Conservation (phyloP, 1,139 yeast species). For the Kluyveromyces sp. region DNA sequence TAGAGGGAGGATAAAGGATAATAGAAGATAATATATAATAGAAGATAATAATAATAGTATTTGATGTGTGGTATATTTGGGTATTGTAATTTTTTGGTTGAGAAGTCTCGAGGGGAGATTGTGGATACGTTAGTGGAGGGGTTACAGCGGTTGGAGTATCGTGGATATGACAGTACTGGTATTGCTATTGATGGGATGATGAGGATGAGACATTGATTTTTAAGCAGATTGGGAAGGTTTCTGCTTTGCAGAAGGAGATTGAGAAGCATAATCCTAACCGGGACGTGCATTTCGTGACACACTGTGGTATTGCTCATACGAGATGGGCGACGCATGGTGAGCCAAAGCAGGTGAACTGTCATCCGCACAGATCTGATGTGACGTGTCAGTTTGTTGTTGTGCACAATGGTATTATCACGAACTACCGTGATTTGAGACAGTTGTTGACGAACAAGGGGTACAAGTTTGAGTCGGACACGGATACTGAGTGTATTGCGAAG, state of each 20-base stretch:
- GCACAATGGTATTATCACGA: conserved; percentile 97
- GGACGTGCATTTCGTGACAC: conserved; percentile 63
- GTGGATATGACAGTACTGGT: conserved; percentile 98
- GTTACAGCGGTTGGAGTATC: conserved; percentile 84
- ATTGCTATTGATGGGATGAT: conserved; percentile 88
- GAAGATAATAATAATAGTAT: not conserved
- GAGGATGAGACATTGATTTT: conserved; percentile 56
- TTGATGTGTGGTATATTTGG: conserved; percentile 90
- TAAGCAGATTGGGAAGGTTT: conserved; percentile 90
- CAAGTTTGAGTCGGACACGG: conserved; percentile 86
- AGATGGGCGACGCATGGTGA: conserved; percentile 99
- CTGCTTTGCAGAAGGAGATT: conserved; percentile 65
- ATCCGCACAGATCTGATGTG: conserved; percentile 89
- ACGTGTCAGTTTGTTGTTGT: conserved; percentile 82
- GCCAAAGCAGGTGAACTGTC: conserved; percentile 80
- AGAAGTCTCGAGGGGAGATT: conserved; percentile 86
- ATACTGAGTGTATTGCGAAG: conserved; percentile 96
- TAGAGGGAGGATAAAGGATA: not conserved
- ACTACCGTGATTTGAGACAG: conserved; percentile 83
- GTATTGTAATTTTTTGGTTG: conserved; percentile 91
- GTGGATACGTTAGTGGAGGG: conserved; percentile 86
- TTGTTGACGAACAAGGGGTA: conserved; percentile 74
- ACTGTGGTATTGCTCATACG: conserved; percentile 96
- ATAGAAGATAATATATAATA: not conserved
- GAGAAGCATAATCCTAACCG: conserved; percentile 47